Evolutionary conservation across 352 stramenopile species (phyloP), one percentile per base, ranked within the genome.

Genomic region (Pythium phragmitis): DNA sequence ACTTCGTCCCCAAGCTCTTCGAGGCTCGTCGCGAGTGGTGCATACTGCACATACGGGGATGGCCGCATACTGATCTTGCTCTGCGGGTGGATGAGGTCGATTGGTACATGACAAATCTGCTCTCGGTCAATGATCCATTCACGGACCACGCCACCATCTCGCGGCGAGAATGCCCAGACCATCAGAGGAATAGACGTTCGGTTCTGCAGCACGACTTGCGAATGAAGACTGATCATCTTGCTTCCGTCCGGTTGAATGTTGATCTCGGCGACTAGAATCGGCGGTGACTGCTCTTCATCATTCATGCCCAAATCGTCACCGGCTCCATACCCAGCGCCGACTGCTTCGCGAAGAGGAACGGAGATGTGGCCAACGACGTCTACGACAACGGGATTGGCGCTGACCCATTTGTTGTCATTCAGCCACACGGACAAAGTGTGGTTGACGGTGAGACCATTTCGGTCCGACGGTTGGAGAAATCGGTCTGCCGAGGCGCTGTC

Each of bases 391-490:
- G 87, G 86, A 46, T 94, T 91, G 33, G 77, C 74, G 74, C 87
- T 96, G 16, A 92, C 85, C 85, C 85, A 96, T 57, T 92, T 91
- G 70, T 83, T 93, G n/a, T 76, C 83, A 46, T 92, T 91, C 46
- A 94, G 41, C 80, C 83, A 92, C 33, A 92, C 85, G 8, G 83
- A 96, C n/a, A 96, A 69, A 39, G 87, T 94, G 60, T 96, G 87
- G 47, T 94, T 91, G 7, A 91, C 87, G 8, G 87, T 93, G 28
- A 94, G 69, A 28, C 82, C 79, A 57, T 92, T 80, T 14, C 79
- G 80, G 49, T 93, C 82, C 2, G 69, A 79, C 45, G 89, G 75
- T n/a, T 79, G 74, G 34, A 94, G 65, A 63, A 94, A 92, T 13
- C 81, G 74, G 63, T 94, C 85, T 37, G 86, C 71, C 3, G 80